phyloP scores from a whole-genome alignment of 345 rosid species.

The Lepidium aucheri region DNA sequence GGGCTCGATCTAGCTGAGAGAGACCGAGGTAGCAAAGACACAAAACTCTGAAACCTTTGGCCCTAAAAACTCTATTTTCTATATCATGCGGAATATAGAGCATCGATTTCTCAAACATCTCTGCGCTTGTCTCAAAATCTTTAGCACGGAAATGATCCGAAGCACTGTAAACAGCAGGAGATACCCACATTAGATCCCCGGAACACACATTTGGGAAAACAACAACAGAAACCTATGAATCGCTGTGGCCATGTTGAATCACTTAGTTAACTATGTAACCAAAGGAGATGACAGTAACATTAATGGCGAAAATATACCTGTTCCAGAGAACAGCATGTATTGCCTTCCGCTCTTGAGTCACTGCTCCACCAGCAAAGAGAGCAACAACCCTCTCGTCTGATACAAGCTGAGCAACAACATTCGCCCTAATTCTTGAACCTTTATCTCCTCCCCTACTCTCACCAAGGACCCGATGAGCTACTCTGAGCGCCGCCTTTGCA shows the following conservation, averaged over 20 bases:
- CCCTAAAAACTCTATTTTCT: conserved; percentile 65
- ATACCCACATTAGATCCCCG: conserved; percentile 2
- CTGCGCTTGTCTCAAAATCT: conserved; percentile 74
- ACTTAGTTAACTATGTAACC: background rate
- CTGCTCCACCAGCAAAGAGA: conserved; percentile 51
- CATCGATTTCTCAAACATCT: conserved; percentile 89
- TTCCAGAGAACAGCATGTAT: conserved; percentile 92
- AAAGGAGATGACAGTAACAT: background rate
- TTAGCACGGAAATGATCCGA: conserved; percentile 64
- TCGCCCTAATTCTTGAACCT: conserved; percentile 51
- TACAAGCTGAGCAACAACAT: conserved; percentile 67
- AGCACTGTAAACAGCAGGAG: conserved; percentile 48
- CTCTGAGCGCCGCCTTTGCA: conserved; percentile 70
- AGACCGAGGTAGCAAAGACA: conserved; percentile 89
- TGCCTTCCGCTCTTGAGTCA: conserved; percentile 57
- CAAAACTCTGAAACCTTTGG: conserved; percentile 90
- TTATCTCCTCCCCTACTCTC: conserved; percentile 42
- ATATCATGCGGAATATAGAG: conserved; percentile 69
- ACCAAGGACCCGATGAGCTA: conserved; percentile 59
- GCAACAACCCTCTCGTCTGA: conserved; percentile 81
- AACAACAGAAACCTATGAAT: background rate
- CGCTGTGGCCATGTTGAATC: background rate
- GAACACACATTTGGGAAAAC: background rate
- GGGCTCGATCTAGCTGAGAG: conserved; percentile 75
- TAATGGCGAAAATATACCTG: conserved; percentile 36